phyloP scores from a whole-genome alignment of 2,329 filamentous ascomycete species.

The Trichophyton benhamiae region DNA sequence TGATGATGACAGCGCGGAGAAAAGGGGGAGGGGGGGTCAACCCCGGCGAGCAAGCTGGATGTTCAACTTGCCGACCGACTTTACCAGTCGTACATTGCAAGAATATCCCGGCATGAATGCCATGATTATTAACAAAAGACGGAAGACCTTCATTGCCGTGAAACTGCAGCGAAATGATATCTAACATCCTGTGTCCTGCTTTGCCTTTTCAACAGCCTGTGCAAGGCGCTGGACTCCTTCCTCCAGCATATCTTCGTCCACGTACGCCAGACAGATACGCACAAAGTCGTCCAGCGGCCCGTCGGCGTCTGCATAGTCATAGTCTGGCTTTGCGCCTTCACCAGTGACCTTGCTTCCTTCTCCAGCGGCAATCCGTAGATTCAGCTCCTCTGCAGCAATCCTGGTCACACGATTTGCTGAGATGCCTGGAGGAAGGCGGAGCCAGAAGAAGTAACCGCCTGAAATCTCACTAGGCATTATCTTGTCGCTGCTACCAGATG shows the following conservation, averaged over 20 bases:
- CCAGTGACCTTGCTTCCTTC: constrained; percentile 56
- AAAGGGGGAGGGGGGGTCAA: too few relatives aligned
- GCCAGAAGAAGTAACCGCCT: constrained; percentile 81
- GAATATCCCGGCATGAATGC: too few relatives aligned
- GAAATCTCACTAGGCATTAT: constrained; percentile 37
- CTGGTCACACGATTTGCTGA: constrained; percentile 45
- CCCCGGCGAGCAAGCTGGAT: too few relatives aligned
- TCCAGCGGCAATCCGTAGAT: constrained; percentile 56
- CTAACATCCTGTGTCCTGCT: not conserved
- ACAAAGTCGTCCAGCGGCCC: constrained; percentile 38
- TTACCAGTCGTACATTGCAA: too few relatives aligned
- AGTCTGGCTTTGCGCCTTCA: constrained; percentile 25
- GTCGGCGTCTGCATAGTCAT: not conserved
- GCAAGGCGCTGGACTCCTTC: constrained; percentile 57
- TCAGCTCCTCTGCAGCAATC: constrained; percentile 49
- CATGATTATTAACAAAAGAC: too few relatives aligned
- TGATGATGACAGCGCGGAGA: too few relatives aligned
- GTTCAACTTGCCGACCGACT: too few relatives aligned
- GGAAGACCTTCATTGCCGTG: too few relatives aligned
- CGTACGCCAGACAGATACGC: constrained; percentile 61
- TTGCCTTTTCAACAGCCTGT: constrained; percentile 29
- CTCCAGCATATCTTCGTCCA: constrained; percentile 50
- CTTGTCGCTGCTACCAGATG: not conserved
- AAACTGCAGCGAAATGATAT: not conserved
- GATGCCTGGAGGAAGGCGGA: constrained; percentile 47